phyloP scores from a whole-genome alignment of 2,329 filamentous ascomycete species.

The Cladophialophora yegresii region DNA sequence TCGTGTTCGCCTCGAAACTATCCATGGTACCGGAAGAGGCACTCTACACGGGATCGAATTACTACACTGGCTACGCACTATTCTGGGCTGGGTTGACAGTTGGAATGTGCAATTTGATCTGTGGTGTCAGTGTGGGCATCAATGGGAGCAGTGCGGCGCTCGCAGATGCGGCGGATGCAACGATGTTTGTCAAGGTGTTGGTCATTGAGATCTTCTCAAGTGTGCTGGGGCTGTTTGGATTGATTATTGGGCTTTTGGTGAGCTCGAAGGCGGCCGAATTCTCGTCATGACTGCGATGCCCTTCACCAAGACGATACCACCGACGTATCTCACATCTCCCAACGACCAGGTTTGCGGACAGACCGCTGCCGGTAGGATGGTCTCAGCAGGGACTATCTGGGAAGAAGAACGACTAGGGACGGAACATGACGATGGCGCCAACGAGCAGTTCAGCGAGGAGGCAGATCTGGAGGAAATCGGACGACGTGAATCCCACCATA shows the following conservation, averaged over 20 bases:
- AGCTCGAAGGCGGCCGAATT: conserved; percentile 82
- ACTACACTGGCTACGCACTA: conserved; percentile 91
- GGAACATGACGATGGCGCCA: not conserved
- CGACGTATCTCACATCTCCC: not conserved
- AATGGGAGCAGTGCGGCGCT: conserved; percentile 96
- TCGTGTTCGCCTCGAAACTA: conserved; percentile 93
- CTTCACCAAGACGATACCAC: not conserved
- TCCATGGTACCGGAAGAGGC: conserved; percentile 61
- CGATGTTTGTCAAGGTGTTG: conserved; percentile 97
- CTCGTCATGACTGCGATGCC: conserved; percentile 31
- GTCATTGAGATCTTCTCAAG: conserved; percentile 99
- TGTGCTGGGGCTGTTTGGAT: conserved; percentile 89
- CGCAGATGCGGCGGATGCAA: conserved; percentile 89
- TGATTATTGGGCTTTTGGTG: conserved; percentile 90
- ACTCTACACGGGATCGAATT: conserved; percentile 73
- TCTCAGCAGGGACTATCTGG: not conserved
- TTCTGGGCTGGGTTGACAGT: conserved; percentile 97
- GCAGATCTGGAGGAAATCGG: not conserved
- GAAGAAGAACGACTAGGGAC: not conserved
- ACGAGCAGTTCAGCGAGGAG: not conserved
- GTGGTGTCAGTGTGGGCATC: conserved; percentile 94
- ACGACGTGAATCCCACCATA: not conserved
- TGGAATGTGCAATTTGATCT: conserved; percentile 92
- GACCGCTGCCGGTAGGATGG: not conserved
- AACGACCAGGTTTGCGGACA: not conserved